phyloP scores from a whole-genome alignment of 805 yeast species.

The Metschnikowia continentalis region DNA sequence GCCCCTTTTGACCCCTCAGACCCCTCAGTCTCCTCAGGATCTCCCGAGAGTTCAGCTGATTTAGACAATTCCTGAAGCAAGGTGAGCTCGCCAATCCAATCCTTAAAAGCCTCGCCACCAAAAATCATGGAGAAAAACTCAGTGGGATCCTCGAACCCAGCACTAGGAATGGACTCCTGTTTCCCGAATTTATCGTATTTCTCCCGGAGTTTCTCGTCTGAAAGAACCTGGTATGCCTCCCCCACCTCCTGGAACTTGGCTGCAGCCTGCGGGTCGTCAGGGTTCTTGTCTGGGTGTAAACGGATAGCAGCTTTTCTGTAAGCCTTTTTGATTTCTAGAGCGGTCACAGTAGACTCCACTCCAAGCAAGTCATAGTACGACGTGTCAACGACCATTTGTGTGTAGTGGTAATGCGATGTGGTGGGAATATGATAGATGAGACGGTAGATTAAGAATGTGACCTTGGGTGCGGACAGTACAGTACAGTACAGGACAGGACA shows the following conservation, averaged over 20 bases:
- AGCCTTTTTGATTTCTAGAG: conserved; percentile 43
- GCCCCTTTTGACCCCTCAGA: not conserved
- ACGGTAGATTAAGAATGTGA: not conserved
- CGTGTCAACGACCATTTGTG: conserved; percentile 44
- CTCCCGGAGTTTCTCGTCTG: conserved; percentile 58
- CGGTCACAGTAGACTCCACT: conserved; percentile 33
- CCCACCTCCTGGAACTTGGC: conserved; percentile 45
- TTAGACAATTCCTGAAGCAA: conserved; percentile 39
- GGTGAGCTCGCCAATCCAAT: conserved; percentile 49
- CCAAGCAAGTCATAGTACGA: conserved; percentile 39
- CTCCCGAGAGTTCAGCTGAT: conserved; percentile 40
- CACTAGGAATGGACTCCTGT: conserved; percentile 64
- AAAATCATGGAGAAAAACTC: conserved; percentile 69
- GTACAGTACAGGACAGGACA: no score
- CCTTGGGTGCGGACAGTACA: no score
- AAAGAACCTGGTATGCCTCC: conserved; percentile 76
- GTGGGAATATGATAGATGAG: not conserved
- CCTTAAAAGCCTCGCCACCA: conserved; percentile 86
- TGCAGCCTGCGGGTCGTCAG: conserved; percentile 43
- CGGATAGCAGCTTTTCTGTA: conserved; percentile 78
- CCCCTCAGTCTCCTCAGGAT: conserved; percentile 16
- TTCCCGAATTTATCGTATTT: conserved; percentile 75
- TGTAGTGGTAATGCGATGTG: not conserved
- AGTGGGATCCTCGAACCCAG: conserved; percentile 64
- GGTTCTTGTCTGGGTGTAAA: conserved; percentile 60